These are phyloP conservation scores for Hylodesmum podocarpum DNA, from an alignment of 306 rosid species.

Conservation along the genomic window DNA sequence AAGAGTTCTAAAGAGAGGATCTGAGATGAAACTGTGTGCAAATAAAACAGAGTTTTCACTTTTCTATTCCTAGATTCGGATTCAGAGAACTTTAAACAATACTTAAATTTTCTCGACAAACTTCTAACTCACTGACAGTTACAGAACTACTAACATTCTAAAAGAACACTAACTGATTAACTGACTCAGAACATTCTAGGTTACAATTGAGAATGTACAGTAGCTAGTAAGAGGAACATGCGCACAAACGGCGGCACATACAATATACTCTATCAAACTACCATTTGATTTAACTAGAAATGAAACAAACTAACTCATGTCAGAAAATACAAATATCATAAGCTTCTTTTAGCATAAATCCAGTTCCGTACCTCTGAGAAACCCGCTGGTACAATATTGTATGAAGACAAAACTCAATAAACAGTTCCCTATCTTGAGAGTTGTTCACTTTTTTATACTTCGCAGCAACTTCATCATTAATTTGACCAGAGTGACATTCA, in stretches of 20 bases:
- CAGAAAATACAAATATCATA: slow-evolving; percentile 31
- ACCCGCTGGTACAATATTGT: slow-evolving; percentile 77
- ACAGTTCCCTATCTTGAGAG: slow-evolving; percentile 62
- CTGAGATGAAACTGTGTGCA: neutral
- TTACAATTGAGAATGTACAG: neutral
- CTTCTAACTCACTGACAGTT: neutral
- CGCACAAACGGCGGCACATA: neutral
- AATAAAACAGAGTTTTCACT: neutral
- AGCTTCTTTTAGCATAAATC: slow-evolving; percentile 22
- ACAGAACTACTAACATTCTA: neutral
- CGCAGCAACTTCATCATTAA: slow-evolving; percentile 64
- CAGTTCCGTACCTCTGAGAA: slow-evolving; percentile 65
- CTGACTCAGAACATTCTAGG: neutral
- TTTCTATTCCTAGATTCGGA: neutral
- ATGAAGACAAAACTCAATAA: slow-evolving; percentile 86
- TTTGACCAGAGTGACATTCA: slow-evolving; percentile 66
- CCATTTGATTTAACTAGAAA: slow-evolving; percentile 29
- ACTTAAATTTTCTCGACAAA: neutral
- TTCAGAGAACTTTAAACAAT: neutral
- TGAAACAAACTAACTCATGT: neutral
- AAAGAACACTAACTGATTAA: neutral
- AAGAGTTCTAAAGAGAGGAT: neutral
- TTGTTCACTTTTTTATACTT: slow-evolving; percentile 57
- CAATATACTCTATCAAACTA: slow-evolving; percentile 2
- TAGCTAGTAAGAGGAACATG: neutral